Base-by-base conservation (phyloP, 2,329 filamentous ascomycete genomes). In the Trichophyton benhamiae region DNA sequence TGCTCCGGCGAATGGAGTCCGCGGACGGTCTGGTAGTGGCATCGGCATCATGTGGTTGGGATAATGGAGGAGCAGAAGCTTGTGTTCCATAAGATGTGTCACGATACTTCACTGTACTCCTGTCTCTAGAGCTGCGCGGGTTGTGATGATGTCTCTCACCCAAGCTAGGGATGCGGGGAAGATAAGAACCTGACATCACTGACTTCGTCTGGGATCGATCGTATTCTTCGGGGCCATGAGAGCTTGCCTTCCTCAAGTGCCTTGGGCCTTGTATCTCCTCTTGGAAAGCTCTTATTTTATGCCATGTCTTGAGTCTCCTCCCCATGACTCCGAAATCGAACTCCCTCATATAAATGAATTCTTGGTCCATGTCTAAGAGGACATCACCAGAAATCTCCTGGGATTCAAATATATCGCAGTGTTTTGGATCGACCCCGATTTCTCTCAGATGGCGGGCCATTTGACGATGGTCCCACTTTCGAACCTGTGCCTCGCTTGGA, bases 351-450 rank as follows among this genome's bases (percentile, higher is more conserved):
- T 96, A 95, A 15, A 97, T 80, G 44, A 94, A 95, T 62, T 89
- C 89, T 76, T 96, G 92, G 68, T 96, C 91, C 89, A 97, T 95
- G 60, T 89, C 89, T 59, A 99, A 77, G 44, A 99, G 77, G 3
- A 97, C 92, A 68, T 97, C 91, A 57, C 94, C 94, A 1, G 88
- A 87, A 62, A 99, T 97, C 72, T 99, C 94, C 74, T 99, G 92
- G 69, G 97, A 91, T 67, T 87, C 82, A 69, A 99, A 99, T 2
- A 97, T 89, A 66, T 95, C 87, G 71, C 94, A 99, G 68, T 97
- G 92, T 67, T 86, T 86, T 68, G 87, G 85, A 72, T 97, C 92
- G 6, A 97, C 87, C 5, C 91, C 91, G 3, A 85, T 78, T 1
- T 88, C 87, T 67, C 94, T 91, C 46, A 99, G 79, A 71, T 95